Evolutionary conservation across 495 filamentous ascomycete genomes (phyloP), one percentile per base, ranked within the genome.

Genomic region (Aspergillus olivimuriae): DNA sequence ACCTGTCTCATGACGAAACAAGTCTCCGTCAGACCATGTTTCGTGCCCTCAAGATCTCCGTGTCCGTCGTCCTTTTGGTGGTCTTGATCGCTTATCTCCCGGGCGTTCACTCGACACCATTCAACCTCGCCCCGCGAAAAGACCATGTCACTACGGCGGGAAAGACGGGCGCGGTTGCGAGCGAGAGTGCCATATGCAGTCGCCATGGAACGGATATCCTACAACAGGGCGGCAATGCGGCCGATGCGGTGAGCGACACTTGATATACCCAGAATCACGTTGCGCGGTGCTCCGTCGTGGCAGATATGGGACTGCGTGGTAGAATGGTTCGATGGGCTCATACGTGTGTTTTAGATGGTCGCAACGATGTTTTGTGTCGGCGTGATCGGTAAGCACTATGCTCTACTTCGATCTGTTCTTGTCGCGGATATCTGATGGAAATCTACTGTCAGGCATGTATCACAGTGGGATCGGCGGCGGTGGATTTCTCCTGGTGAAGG

Each of bases 381-480:
- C 2, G 83, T 87, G 4, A 74, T 84, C 41, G 83, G 84, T 76
- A 52, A 53, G 62, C 52, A 4, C 10, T 22, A 23, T n/a, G n/a
- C n/a, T n/a, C n/a, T n/a, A n/a, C n/a, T n/a, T n/a, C n/a, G n/a
- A n/a, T n/a, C n/a, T n/a, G n/a, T n/a, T n/a, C 24, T 23, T 4
- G 38, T 28, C 11, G 24, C 24, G 24, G 6, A 28, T 28, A n/a
- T 15, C 33, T 22, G 2, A 3, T 19, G 32, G 8, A 16, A 10
- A 9, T 28, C 35, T 46, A 58, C 6, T 5, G 10, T 10, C 57
- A 72, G 80, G 72, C 0, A 91, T 92, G 86, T 88, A 91, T 48
- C 88, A 94, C 61, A 87, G 83, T 21, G 87, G 87, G 20, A 81
- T 94, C 26, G 87, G 87, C 3, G 89, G 89, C 4, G 89, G 89